A percentile compares a stretch with the other conserved stretches of the same genome.
These are phyloP conservation scores for Ophiorrhiza pumila DNA, from an alignment of 257 asterid species.

Conservation along the genomic window DNA sequence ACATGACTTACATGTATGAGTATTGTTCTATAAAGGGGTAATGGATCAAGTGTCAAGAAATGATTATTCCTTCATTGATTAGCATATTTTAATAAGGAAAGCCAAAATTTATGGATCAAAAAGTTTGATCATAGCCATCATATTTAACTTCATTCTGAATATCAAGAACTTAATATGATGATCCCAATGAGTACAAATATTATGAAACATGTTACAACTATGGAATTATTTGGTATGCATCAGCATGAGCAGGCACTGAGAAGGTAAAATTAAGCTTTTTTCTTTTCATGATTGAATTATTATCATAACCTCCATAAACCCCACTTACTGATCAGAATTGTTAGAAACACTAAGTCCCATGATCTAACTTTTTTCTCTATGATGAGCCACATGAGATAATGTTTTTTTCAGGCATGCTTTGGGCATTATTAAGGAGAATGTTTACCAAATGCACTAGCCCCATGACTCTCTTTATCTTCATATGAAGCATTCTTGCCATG, in stretches of 20 bases:
- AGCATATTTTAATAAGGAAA: slow-evolving; percentile 18
- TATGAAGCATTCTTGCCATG: background rate
- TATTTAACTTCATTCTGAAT: background rate
- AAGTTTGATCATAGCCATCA: slow-evolving; percentile 18
- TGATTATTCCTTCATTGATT: slow-evolving; percentile 22
- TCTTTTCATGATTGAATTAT: slow-evolving; percentile 17
- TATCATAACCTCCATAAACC: slow-evolving; percentile 7
- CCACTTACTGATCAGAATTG: background rate
- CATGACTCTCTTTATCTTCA: background rate
- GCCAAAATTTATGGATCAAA: slow-evolving; percentile 27
- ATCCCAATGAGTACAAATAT: slow-evolving; percentile 5
- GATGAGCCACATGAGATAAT: background rate
- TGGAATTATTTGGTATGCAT: background rate
- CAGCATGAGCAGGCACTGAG: background rate
- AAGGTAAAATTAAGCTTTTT: background rate
- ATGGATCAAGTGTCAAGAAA: slow-evolving; percentile 11
- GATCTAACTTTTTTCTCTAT: background rate
- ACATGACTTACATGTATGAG: background rate
- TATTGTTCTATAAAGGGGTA: background rate
- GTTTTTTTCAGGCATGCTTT: background rate
- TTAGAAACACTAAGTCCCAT: background rate
- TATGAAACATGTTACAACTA: background rate
- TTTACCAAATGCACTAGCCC: no score
- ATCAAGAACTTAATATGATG: slow-evolving; percentile 2
- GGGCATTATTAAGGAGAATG: no score